A percentile compares a stretch with the other conserved stretches of the same genome.
Conservation (phyloP, 257 asterid species). For the Solanum pennellii region DNA sequence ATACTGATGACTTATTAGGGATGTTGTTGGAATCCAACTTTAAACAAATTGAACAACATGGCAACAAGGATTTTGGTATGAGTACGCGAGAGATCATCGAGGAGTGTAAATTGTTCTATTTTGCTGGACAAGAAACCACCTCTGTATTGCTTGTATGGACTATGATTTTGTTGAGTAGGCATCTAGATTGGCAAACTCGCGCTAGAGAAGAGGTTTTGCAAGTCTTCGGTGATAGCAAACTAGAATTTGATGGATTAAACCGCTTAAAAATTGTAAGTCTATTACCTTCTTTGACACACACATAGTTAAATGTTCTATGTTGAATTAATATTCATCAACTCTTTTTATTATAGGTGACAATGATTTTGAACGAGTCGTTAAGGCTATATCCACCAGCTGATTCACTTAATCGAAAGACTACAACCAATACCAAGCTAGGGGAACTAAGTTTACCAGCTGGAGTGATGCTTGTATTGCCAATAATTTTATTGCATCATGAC, state of each 20-base stretch:
- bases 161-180: constrained; percentile 10
- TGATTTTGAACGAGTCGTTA: constrained; percentile 12
- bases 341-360: background rate
- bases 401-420: background rate
- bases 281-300: background rate
- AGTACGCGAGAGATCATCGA: constrained; percentile 1
- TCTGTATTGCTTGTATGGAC: constrained; percentile 16
- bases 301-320: background rate
- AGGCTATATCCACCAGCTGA: constrained; percentile 7
- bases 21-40: constrained; percentile 6
- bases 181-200: constrained; percentile 10
- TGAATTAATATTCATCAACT: background rate
- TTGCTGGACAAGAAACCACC: constrained; percentile 25
- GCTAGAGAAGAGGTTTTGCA: constrained; percentile 23
- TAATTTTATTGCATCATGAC: constrained; percentile 18
- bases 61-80: background rate
- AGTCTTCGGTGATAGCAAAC: background rate
- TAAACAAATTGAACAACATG: constrained; percentile 4
- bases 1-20: constrained; percentile 5
- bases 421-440: background rate
- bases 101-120: constrained; percentile 19
- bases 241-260: constrained; percentile 10
- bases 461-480: background rate
- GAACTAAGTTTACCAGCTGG: background rate
- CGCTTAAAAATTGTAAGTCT: constrained; percentile 9